Evolutionary conservation across 176 grass and related monocot genomes (phyloP), one percentile per base, ranked within the genome.

Genomic region (Metroxylon sagu): DNA sequence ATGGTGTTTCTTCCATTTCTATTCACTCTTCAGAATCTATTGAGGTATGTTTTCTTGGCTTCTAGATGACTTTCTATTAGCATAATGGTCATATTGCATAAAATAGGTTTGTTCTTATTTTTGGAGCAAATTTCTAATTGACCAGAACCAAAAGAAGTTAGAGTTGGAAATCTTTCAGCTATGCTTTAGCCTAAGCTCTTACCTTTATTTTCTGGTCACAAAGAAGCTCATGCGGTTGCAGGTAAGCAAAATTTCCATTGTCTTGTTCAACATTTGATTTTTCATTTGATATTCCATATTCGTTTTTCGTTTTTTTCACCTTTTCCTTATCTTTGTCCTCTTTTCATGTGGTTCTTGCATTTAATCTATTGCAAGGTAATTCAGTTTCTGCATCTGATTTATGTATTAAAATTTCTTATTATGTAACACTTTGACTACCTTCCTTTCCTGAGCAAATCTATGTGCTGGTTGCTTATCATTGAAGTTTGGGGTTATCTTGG

Each of bases 161-260:
- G 87, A 97, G 55, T 77, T 78, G 23, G 30, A 83, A 62, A 65
- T 65, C 19, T 88, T 84, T 79, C 71, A 75, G 61, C 54, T 97
- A 51, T 88, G 83, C 87, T 91, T 97, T 56, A 79, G 83, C 78
- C 61, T 97, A 71, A 64, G 79, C 18, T 88, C 78, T 29, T 96
- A 96, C 35, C 66, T 96, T 54, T 90, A 90, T 82, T 77, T 76
- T 85, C 77, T 96, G 3, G 64, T 89, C 54, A 79, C 81, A 52
- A 96, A 82, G 71, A 96, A 90, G 58, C 60, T 81, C 30, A 77
- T 96, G 71, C 54, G 61, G 30, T 84, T 96, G 60, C 77, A 58
- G 28, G 92, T 90, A 69, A 87, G 86, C 85, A 31, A 31, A 35
- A 50, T 53, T 43, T 43, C 2, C 10, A 12, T 43, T 43, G 35